These are phyloP conservation scores for Amanita polypyramis DNA, from an alignment of 768 basidiomycete species.

Conservation along the genomic window DNA sequence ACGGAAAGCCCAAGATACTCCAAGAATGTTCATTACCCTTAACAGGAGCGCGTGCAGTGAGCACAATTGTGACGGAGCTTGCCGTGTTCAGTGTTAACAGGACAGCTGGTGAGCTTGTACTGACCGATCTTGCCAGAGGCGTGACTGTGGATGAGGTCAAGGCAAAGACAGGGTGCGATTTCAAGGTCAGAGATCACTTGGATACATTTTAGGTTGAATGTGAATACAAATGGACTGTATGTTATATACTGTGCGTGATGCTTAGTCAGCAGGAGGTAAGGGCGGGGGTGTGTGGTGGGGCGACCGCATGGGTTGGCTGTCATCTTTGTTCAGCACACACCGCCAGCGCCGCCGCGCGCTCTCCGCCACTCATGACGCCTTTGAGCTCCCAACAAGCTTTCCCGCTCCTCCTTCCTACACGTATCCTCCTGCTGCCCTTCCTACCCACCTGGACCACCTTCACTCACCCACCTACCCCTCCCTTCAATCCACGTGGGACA, in stretches of 20 bases:
- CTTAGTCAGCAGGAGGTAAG: neutral
- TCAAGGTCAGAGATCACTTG: slow-evolving; percentile 46
- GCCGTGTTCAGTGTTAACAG: slow-evolving; percentile 87
- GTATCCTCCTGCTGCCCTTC: slow-evolving; percentile 65
- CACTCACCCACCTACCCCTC: slow-evolving; percentile 59
- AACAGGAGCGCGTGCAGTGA: slow-evolving; percentile 82
- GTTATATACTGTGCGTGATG: too few relatives aligned
- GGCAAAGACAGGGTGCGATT: slow-evolving; percentile 81
- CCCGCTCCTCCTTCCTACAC: slow-evolving; percentile 56
- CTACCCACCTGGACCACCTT: slow-evolving; percentile 57
- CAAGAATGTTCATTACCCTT: slow-evolving; percentile 73
- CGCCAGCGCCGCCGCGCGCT: slow-evolving; percentile 53
- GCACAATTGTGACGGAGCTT: slow-evolving; percentile 88
- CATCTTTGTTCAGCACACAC: slow-evolving; percentile 48
- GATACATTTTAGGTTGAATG: slow-evolving; percentile 28
- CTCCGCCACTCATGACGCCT: slow-evolving; percentile 77
- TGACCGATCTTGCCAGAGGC: slow-evolving; percentile 81
- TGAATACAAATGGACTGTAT: neutral
- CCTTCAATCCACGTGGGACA: slow-evolving; percentile 72
- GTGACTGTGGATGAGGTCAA: slow-evolving; percentile 75
- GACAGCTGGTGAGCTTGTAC: slow-evolving; percentile 52
- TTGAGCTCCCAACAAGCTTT: slow-evolving; percentile 72
- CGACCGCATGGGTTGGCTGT: slow-evolving; percentile 62
- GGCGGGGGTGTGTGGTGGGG: neutral
- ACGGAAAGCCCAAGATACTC: slow-evolving; percentile 84